phyloP scores from a whole-genome alignment of 805 yeast genomes.

The Maudiozyma turicensis region DNA sequence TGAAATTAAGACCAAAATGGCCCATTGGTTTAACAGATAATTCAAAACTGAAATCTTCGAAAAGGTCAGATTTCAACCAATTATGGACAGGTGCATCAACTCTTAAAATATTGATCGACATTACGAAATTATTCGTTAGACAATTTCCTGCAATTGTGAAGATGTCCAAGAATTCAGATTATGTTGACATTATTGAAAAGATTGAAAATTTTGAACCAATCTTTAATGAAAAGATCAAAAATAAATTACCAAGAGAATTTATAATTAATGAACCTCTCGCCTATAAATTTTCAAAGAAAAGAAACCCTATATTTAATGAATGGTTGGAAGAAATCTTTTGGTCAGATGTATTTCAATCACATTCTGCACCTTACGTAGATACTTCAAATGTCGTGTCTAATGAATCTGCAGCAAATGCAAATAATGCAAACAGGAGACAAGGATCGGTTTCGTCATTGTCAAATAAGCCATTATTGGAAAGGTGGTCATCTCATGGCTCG shows the following conservation, averaged over 20 bases:
- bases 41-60: slow-evolving; percentile 14
- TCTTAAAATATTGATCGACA: slow-evolving; percentile 12
- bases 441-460: slow-evolving; percentile 3
- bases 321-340: slow-evolving; percentile 23
- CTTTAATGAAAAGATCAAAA: slow-evolving; percentile 6
- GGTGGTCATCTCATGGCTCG: slow-evolving; percentile 23
- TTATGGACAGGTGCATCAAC: slow-evolving; percentile 22
- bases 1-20: slow-evolving; percentile 18
- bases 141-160: slow-evolving; percentile 20
- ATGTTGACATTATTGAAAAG: slow-evolving; percentile 9
- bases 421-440: background rate
- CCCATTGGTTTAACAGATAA: slow-evolving; percentile 22
- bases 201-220: slow-evolving; percentile 12
- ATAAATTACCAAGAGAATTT: slow-evolving; percentile 8
- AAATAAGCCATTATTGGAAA: slow-evolving; percentile 20
- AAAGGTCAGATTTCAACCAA: slow-evolving; percentile 8
- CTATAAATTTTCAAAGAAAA: slow-evolving; percentile 6
- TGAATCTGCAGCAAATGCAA: background rate
- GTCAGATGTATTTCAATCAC: slow-evolving; percentile 23
- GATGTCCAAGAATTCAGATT: slow-evolving; percentile 18
- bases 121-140: slow-evolving; percentile 12
- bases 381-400: background rate
- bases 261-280: slow-evolving; percentile 5
- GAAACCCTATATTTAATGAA: slow-evolving; percentile 8
- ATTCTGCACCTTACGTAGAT: slow-evolving; percentile 8